Percentiles rank a stretch among this genome's conserved stretches.
phyloP scores from a whole-genome alignment of 768 basidiomycete species.

The Amanita jacksonii region DNA sequence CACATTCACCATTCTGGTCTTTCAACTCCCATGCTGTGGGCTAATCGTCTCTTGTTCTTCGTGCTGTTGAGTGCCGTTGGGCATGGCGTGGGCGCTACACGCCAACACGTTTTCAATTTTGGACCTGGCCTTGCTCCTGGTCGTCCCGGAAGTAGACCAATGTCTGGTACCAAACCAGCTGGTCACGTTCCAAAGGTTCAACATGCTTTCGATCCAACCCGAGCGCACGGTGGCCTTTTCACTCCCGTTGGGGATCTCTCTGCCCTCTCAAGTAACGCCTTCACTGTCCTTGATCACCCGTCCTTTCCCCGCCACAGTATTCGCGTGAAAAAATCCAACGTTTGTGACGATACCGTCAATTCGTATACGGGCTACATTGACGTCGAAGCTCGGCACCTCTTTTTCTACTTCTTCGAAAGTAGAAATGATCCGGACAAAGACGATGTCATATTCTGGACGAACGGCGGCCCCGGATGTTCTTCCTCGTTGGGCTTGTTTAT shows the following conservation, averaged over 20 bases:
- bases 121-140: background rate
- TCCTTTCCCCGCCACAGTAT: constrained; percentile 41
- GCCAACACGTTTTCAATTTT: background rate
- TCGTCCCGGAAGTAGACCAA: too few relatives aligned
- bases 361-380: constrained; percentile 64
- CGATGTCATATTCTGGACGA: constrained; percentile 52
- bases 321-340: constrained; percentile 48
- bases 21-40: background rate
- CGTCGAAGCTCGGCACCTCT: constrained; percentile 49
- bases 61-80: background rate
- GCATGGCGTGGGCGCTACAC: background rate
- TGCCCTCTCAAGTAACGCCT: constrained; percentile 23
- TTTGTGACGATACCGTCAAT: constrained; percentile 53
- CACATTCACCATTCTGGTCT: too few relatives aligned
- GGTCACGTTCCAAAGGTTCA: too few relatives aligned
- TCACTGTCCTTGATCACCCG: constrained; percentile 34
- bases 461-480: constrained; percentile 30
- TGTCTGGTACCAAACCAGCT: too few relatives aligned
- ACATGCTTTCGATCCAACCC: too few relatives aligned
- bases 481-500: constrained; percentile 56
- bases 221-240: constrained; percentile 20
- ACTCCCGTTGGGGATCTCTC: constrained; percentile 25
- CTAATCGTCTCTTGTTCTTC: background rate
- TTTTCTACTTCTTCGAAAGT: constrained; percentile 76
- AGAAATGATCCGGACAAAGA: constrained; percentile 49